Base-by-base conservation (phyloP, 352 stramenopile genomes). In the Phytophthora pinifolia region DNA sequence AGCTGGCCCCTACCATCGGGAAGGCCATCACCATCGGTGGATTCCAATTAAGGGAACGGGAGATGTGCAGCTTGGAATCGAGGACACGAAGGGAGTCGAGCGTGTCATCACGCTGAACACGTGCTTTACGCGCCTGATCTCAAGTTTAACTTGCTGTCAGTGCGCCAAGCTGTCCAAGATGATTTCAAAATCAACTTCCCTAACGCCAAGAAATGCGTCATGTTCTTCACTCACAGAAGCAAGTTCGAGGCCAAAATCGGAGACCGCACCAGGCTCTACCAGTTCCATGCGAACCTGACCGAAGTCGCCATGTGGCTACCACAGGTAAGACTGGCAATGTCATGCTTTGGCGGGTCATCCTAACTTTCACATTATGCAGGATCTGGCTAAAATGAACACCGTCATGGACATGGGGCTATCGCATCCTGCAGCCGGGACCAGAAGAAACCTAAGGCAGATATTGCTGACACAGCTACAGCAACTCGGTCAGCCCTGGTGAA, bases 101-200 rank as follows among this genome's bases (percentile, higher is more conserved):
- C 29, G n/a, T 1, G 13, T 49, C 14, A 41, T 61, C 27, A 35
- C 10, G 3, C 35, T 61, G 4, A 43, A 35, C 27, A 25, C 32
- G 33, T 54, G 31, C 46, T 54, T 12, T 54, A 50, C 22, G 50
- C 38, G 37, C 53, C 53, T 2, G 43, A 43, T 3, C 34, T 61
- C 2, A 48, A 48, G 18, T 53, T 53, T 12, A 59, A 59, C 17
- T 39, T 46, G 14, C 15, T 59, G 25, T 59, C 41, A 4, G 39
- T 53, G n/a, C 53, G 41, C n/a, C 56, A 64, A 36, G 34, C 48
- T 1, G 47, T 59, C 15, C 34, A 52, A 32, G 17, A 15, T 4
- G 36, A 59, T 35, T 63, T 25, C 39, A 63, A 63, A 3, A 58
- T 58, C 30, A 58, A 45, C 2, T 63, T 63, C 7, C 54, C 46